A percentile compares a stretch with the other conserved stretches of the same genome.
Conservation (phyloP, 257 asterid genomes). For the Solanum habrochaites region DNA sequence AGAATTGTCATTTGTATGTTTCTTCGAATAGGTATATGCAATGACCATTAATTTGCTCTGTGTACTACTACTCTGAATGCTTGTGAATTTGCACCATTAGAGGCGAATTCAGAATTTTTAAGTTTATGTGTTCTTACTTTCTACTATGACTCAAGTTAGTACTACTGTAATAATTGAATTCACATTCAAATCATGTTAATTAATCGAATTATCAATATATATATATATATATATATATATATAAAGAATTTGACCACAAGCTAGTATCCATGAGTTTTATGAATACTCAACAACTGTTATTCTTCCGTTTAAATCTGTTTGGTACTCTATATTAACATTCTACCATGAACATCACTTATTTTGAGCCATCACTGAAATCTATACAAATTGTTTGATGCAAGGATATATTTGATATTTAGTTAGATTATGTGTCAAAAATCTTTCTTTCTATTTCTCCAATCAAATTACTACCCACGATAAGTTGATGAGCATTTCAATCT, state of each 20-base stretch:
- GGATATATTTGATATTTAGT: background rate
- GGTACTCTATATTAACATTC: background rate
- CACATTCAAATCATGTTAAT: background rate
- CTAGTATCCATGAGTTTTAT: background rate
- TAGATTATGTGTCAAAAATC: background rate
- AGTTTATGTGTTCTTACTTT: background rate
- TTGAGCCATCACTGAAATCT: too few species aligned
- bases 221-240: too few species aligned
- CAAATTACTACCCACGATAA: background rate
- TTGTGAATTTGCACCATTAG: background rate
- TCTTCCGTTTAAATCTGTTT: background rate
- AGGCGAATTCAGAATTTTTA: background rate
- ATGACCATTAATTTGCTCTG: background rate
- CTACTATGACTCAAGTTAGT: background rate
- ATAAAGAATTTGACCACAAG: background rate
- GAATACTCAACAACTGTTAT: background rate
- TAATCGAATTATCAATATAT: too few species aligned
- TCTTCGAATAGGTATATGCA: background rate
- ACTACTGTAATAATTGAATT: too few species aligned
- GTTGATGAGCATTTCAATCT: background rate
- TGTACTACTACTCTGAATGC: background rate
- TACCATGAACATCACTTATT: background rate
- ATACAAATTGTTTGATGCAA: background rate
- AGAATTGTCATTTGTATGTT: background rate
- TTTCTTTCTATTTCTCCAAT: background rate